Conservation (phyloP, 1,284 basidiomycete species). For the Cryptococcus floricola region DNA sequence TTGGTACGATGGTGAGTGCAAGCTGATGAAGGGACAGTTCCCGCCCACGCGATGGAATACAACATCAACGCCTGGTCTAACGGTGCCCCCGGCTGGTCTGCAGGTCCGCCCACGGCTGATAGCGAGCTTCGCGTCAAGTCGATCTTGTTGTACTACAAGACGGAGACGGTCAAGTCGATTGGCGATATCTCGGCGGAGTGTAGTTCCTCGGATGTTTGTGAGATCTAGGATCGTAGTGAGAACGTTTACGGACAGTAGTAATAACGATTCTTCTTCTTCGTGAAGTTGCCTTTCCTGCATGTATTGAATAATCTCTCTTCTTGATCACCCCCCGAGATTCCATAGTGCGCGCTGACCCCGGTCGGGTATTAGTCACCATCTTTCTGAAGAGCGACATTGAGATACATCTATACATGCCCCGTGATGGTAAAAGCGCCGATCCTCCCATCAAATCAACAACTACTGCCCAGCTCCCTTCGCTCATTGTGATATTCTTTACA, state of each 20-base stretch:
- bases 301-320: no score
- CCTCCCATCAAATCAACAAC: no score
- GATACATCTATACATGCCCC: no score
- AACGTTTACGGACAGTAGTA: background rate
- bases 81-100: conserved; percentile 7
- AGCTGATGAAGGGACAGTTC: background rate
- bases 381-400: no score
- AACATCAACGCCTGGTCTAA: conserved; percentile 7
- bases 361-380: no score
- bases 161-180: conserved; percentile 2
- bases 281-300: no score
- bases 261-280: no score
- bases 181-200: background rate
- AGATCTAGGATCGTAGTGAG: conserved; percentile 1
- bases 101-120: conserved; percentile 1
- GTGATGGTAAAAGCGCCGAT: no score
- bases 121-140: conserved; percentile 4
- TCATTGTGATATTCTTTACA: no score
- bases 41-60: conserved; percentile 2
- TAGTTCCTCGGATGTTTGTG: conserved; percentile 4
- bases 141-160: conserved; percentile 13
- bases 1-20: background rate
- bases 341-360: no score
- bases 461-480: no score
- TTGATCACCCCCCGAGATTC: no score